Evolutionary conservation across 331 rosid genomes (phyloP), one percentile per base, ranked within the genome.

Genomic region (Dryas integrifolia): DNA sequence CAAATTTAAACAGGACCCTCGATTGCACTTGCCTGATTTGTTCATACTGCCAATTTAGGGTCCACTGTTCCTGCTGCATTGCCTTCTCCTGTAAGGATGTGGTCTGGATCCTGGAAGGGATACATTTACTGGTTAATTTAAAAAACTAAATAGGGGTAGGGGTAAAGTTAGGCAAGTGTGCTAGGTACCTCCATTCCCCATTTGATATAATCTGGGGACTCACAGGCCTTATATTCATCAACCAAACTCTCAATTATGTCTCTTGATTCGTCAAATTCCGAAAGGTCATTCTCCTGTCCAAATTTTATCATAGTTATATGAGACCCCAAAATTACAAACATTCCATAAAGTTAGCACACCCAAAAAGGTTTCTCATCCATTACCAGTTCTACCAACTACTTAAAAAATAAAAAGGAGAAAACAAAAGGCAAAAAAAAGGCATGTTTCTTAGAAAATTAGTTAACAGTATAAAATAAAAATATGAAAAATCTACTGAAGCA

Each of bases 261-360:
- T 72, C 98, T 88, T 79, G 98, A 91, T 86, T 94, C 98, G 57
- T 91, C 98, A 89, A 94, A 94, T 80, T 94, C 98, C 0, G 97
- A 94, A 76, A 94, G 98, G 82, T 94, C 98, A 82, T 94, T 94
- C 77, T 94, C 98, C 98, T 93, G 96, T 69, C 53, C 82, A 87
- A 15, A 46, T 77, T 70, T 67, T 52, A 16, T 40, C 71, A 11
- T 49, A 13, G 41, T 64, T 78, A 72, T 70, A 55, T 78, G 43
- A 81, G 70, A 78, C 51, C 64, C 58, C 65, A 62, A 68, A 44
- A 10, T 7, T 40, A 70, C 24, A 62, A 72, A 72, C 16, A 74
- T 21, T 69, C 58, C 69, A 49, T 3, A 72, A 57, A 15, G 65
- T 8, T 4, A 43, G 10, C 39, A 70, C 52, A 3, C 63, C n/a